A percentile compares a stretch with the other conserved stretches of the same genome.
Evolutionary conservation across 768 basidiomycete genomes (phyloP).

Genomic region (Termitomyces sp.): DNA sequence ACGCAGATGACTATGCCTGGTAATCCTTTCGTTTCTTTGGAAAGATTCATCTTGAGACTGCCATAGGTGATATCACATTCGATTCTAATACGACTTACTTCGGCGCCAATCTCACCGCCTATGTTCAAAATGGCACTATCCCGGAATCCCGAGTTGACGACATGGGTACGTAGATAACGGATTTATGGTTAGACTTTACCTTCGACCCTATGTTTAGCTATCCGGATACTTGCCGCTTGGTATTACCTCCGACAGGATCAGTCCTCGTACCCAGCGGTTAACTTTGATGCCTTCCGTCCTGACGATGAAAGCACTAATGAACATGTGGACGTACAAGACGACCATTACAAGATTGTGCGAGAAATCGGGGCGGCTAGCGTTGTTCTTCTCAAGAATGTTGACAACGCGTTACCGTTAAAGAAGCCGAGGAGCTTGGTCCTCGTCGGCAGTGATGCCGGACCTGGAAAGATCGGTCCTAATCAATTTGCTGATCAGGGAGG

Average conservation of each 20-base stretch:
- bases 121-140: conserved; percentile 69
- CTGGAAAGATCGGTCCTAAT: conserved; percentile 63
- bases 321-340: conserved; percentile 61
- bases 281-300: conserved; percentile 63
- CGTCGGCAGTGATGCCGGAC: conserved; percentile 61
- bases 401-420: conserved; percentile 49
- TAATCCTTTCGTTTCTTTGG: neutral
- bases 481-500: conserved; percentile 60
- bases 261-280: conserved; percentile 53
- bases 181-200: neutral
- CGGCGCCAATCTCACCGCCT: conserved; percentile 60
- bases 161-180: conserved; percentile 47
- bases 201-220: conserved; percentile 35
- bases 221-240: conserved; percentile 69
- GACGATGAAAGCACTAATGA: conserved; percentile 48
- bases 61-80: conserved; percentile 34
- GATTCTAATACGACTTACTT: conserved; percentile 51
- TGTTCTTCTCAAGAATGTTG: conserved; percentile 70
- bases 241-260: conserved; percentile 64
- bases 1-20: conserved; percentile 69
- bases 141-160: conserved; percentile 62
- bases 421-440: conserved; percentile 55
- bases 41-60: neutral
- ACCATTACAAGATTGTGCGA: conserved; percentile 63
- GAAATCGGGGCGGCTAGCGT: conserved; percentile 70